Base-by-base conservation (phyloP, 2,329 filamentous ascomycete genomes). In the Zymoseptoria brevis region DNA sequence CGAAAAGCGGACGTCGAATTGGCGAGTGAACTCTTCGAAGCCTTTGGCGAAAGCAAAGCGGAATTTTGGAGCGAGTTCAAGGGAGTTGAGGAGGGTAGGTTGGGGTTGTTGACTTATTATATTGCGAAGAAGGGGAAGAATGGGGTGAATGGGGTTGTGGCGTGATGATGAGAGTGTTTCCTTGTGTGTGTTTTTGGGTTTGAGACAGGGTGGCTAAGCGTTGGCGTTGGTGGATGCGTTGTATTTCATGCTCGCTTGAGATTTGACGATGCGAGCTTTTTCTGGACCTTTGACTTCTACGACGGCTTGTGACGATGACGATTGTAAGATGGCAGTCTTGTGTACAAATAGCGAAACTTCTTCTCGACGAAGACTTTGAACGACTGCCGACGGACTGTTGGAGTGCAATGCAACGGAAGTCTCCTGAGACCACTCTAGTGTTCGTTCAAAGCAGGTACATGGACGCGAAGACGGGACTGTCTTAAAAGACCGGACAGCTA, bases 91-190 rank as follows among this genome's bases (percentile, higher is more conserved):
- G 87, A 90, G 64, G 87, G 89, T 64, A 84, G 87, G 21, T 83
- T 90, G 77, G 90, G 86, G 65, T 73, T 92, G 61, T 85, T 92
- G 67, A 91, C 87, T 8, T 92, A 92, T 71, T 92, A 91, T 72
- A 87, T 91, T 68, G 88, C 88, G 49, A 87, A 87, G 78, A 79
- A 80, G 71, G 84, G 63, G 35, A 45, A n/a, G 35, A 45, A 45
- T n/a, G 35, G 35, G 35, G 35, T 16, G 35, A 45, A 45, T n/a
- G 35, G 35, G 16, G 13, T 16, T 5, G 35, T 45, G 35, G 35
- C 35, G 35, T 16, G 35, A 16, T 7, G 35, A 45, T 4, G 35
- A 41, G 35, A 16, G 35, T 4, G 1, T 45, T 45, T 16, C 16
- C 13, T 45, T 16, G 2, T 45, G 35, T 45, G 16, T 45, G 3